A percentile compares a stretch with the other conserved stretches of the same genome.
These are phyloP conservation scores for Verticillium dahliae DNA, from an alignment of 2,329 filamentous ascomycete species.

Conservation along the genomic window DNA sequence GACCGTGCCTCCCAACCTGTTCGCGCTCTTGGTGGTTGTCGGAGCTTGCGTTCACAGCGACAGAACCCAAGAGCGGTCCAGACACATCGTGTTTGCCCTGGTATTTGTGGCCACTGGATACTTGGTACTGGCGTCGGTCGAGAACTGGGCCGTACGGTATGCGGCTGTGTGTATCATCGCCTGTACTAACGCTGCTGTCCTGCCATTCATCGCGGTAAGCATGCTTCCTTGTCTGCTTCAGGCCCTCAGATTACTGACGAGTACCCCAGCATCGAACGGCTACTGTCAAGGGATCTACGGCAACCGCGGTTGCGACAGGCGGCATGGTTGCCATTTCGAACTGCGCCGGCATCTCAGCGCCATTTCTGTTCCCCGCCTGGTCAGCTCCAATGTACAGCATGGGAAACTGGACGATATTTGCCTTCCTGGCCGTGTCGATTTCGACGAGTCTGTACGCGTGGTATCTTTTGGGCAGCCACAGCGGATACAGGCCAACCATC, in stretches of 20 bases:
- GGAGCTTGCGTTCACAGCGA: conserved; percentile 20
- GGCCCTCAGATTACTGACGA: conserved; percentile 1
- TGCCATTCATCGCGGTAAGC: conserved; percentile 21
- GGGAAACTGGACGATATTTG: conserved; percentile 23
- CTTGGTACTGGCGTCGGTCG: conserved; percentile 18
- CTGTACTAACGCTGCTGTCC: conserved; percentile 20
- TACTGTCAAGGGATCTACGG: conserved; percentile 19
- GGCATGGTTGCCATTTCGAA: conserved; percentile 25
- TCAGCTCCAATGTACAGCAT: conserved; percentile 19
- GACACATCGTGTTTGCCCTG: conserved; percentile 17
- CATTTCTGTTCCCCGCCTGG: conserved; percentile 20
- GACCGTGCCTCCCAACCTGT: conserved; percentile 25
- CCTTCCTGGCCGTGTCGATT: conserved; percentile 15
- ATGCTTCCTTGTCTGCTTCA: neutral
- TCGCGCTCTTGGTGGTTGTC: conserved; percentile 22
- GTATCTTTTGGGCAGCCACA: conserved; percentile 19
- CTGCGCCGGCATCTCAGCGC: conserved; percentile 20
- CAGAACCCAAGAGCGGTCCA: conserved; percentile 18
- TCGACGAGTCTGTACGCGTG: conserved; percentile 17
- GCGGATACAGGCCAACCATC: conserved; percentile 16
- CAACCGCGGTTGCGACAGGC: conserved; percentile 20
- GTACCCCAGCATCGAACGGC: conserved; percentile 18
- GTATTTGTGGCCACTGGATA: conserved; percentile 18
- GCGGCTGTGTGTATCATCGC: conserved; percentile 20
- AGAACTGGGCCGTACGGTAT: conserved; percentile 17